A percentile compares a stretch with the other conserved stretches of the same genome.
Evolutionary conservation across 2,329 filamentous ascomycete species (phyloP).

Genomic region (Nemania sp.): DNA sequence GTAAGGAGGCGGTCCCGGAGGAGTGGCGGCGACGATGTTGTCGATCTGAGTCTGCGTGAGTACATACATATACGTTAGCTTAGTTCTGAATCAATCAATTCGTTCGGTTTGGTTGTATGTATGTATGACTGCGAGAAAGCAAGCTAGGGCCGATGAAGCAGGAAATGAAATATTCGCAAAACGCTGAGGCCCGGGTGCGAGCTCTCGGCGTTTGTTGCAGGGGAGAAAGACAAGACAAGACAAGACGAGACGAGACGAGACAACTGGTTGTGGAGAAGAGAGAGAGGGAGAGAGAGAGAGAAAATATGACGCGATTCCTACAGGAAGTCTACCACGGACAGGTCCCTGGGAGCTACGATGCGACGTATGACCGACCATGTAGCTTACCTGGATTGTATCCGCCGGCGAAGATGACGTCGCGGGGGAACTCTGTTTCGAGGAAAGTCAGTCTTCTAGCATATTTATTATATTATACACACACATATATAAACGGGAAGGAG

Average conservation of each 20-base stretch:
- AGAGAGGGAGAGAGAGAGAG: background rate
- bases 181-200: too few relatives aligned
- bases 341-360: conserved; percentile 20
- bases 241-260: too few relatives aligned
- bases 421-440: conserved; percentile 30
- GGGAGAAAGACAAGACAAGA: too few relatives aligned
- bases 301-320: conserved; percentile 16
- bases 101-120: too few relatives aligned
- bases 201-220: too few relatives aligned
- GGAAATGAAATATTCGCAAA: too few relatives aligned
- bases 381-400: conserved; percentile 42
- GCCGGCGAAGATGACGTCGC: conserved; percentile 32
- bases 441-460: too few relatives aligned
- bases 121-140: too few relatives aligned
- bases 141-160: too few relatives aligned
- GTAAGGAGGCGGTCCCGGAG: conserved; percentile 28
- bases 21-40: conserved; percentile 43
- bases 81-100: background rate
- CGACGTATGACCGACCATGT: conserved; percentile 22
- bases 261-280: too few relatives aligned
- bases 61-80: conserved; percentile 2
- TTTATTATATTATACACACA: too few relatives aligned
- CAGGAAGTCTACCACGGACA: conserved; percentile 13
- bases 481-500: background rate
- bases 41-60: conserved; percentile 44